phyloP scores from a whole-genome alignment of 1,139 yeast genomes.

The Cylindricascospora bacillispora region DNA sequence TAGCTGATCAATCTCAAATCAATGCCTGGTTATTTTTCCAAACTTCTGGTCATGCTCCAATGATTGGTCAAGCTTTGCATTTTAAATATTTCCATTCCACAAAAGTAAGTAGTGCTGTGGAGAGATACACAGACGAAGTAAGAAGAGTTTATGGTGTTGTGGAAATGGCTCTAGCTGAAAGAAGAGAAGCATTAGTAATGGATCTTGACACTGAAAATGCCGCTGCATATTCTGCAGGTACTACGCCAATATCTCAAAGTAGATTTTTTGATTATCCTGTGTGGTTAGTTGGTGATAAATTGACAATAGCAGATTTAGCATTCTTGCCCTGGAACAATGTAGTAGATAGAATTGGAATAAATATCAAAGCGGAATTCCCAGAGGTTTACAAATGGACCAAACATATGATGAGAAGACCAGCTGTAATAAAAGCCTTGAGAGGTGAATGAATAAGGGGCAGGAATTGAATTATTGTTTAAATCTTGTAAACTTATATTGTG shows the following conservation, averaged over 20 bases:
- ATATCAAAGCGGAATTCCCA: conserved; percentile 77
- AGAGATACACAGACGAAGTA: conserved; percentile 85
- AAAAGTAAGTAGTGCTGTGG: conserved; percentile 79
- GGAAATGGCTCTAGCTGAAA: conserved; percentile 90
- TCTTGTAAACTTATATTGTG: conserved; percentile 17
- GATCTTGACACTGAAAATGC: conserved; percentile 81
- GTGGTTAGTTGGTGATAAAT: conserved; percentile 86
- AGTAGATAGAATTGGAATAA: conserved; percentile 83
- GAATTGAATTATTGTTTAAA: conserved; percentile 11
- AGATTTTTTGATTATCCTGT: conserved; percentile 87
- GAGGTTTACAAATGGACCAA: conserved; percentile 96
- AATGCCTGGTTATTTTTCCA: conserved; percentile 88
- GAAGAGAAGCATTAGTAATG: conserved; percentile 83
- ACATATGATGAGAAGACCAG: conserved; percentile 82
- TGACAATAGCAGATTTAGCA: conserved; percentile 82
- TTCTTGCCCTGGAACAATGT: conserved; percentile 97
- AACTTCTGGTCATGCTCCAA: conserved; percentile 94
- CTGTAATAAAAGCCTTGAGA: conserved; percentile 64
- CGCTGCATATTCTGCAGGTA: conserved; percentile 79
- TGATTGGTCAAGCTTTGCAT: conserved; percentile 95
- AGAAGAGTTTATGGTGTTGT: conserved; percentile 87
- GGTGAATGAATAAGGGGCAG: conserved; percentile 30
- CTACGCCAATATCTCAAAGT: conserved; percentile 76
- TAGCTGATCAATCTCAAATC: conserved; percentile 76
- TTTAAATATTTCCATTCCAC: conserved; percentile 84